Evolutionary conservation across 1,139 yeast genomes (phyloP), one percentile per base, ranked within the genome.

Genomic region (Saccharomyces hybrid): DNA sequence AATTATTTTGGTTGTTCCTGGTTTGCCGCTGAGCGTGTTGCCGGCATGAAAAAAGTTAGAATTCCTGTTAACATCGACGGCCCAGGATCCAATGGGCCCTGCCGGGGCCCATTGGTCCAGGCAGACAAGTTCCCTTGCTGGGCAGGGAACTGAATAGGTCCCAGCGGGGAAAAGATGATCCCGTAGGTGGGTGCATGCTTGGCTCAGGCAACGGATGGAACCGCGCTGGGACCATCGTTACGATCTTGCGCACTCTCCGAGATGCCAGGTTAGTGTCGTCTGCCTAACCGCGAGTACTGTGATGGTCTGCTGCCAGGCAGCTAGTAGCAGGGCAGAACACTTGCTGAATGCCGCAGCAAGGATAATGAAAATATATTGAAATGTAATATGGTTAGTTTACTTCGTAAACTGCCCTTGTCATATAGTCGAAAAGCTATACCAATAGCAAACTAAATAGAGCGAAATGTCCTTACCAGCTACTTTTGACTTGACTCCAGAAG

Each of bases 401-500:
- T 38, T 19, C 44, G 44, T 38, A 38, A 38, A 38, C 44, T 38
- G 44, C 44, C 44, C 44, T 38, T 38, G 44, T 16, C 19, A 11
- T 19, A 19, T 12, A 19, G 6, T 19, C 26, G n/a, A 19, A 38
- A 8, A 19, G 26, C 44, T 11, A 14, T 14, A 19, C 19, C 19
- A 38, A 38, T 61, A 66, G 62, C 66, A 61, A 58, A 60, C 59
- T 55, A 57, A 56, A 58, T 51, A 53, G 60, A 62, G 63, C 66
- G 74, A 66, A 68, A 86, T 86, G 95, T 86, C 95, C 75, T 80
- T 82, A 78, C 89, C 88, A 79, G 89, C 88, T 81, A 83, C 91
- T 77, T 88, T 88, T 80, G 93, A 75, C 71, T 83, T 84, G 78
- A 85, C 97, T 78, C 91, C 95, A 80, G 97, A 91, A 83, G 99